phyloP scores from a whole-genome alignment of 106 monocot genomes.

The Allium cepa region DNA sequence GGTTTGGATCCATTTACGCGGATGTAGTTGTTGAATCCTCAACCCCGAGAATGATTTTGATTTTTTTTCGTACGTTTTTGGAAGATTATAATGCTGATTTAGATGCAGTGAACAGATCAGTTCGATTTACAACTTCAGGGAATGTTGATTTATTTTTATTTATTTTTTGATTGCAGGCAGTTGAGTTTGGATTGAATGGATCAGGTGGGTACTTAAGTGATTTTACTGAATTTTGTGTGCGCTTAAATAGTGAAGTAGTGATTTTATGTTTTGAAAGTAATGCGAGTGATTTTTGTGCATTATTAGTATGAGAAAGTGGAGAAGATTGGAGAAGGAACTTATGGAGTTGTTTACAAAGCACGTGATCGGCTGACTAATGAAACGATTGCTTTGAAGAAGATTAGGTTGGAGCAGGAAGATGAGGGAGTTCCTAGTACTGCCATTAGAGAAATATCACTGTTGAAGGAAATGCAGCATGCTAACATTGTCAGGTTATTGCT shows the following conservation, averaged over 20 bases:
- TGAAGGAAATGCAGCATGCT: slow-evolving; percentile 71
- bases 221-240: neutral
- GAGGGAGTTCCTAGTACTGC: slow-evolving; percentile 42
- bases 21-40: too few species aligned
- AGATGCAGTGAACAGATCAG: neutral
- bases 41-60: neutral
- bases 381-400: slow-evolving; percentile 37
- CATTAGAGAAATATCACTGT: slow-evolving; percentile 51
- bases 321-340: slow-evolving; percentile 76
- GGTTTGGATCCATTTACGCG: too few species aligned
- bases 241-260: neutral
- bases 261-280: slow-evolving; percentile 1
- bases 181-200: slow-evolving; percentile 5
- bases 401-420: slow-evolving; percentile 37
- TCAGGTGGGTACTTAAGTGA: neutral
- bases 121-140: neutral
- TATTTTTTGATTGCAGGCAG: neutral
- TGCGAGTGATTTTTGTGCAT: slow-evolving; percentile 5
- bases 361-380: slow-evolving; percentile 18
- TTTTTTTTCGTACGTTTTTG: neutral
- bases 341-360: slow-evolving; percentile 37
- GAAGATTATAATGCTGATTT: neutral
- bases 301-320: slow-evolving; percentile 52
- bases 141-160: neutral
- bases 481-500: slow-evolving; percentile 50